Evolutionary conservation across 371 early-diverging fungal genomes (phyloP), one percentile per base, ranked within the genome.

Genomic region (Cokeromyces recurvatus): DNA sequence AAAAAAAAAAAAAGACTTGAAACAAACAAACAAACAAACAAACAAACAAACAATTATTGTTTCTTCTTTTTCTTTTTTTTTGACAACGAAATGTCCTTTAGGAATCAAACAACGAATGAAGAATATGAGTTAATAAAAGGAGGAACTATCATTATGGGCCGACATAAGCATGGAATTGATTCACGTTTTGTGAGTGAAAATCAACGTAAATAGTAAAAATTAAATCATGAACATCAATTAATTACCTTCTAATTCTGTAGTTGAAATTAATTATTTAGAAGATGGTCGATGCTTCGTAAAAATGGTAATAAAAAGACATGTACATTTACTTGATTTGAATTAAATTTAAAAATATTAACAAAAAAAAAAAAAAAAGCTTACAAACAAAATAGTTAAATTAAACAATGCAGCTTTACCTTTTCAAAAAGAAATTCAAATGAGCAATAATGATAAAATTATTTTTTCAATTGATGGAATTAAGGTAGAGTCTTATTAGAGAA

Each of bases 261-360:
- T 44, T 11, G 32, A 32, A 10, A 21, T 44, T 19, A 21, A 25
- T 1, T 23, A 32, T 16, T 16, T 27, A 21, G 19, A 38, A n/a
- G 38, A 51, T 17, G 21, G 34, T 15, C 37, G 51, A 31, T 51
- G 51, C 31, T 51, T 50, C 31, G 20, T 50, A 14, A 43, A 35
- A 15, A 50, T 37, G 15, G 43, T 50, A 43, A n/a, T n/a, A n/a
- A n/a, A n/a, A n/a, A n/a, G n/a, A n/a, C n/a, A n/a, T n/a, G n/a
- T n/a, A n/a, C n/a, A n/a, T n/a, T n/a, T n/a, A n/a, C n/a, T n/a
- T n/a, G n/a, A n/a, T n/a, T n/a, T n/a, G n/a, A n/a, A n/a, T n/a
- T n/a, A n/a, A n/a, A n/a, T n/a, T n/a, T n/a, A n/a, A n/a, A n/a
- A n/a, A n/a, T n/a, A n/a, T n/a, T n/a, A n/a, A n/a, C n/a, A n/a